Evolutionary conservation across 768 basidiomycete species (phyloP).

Genomic region (Pisolithus albus): DNA sequence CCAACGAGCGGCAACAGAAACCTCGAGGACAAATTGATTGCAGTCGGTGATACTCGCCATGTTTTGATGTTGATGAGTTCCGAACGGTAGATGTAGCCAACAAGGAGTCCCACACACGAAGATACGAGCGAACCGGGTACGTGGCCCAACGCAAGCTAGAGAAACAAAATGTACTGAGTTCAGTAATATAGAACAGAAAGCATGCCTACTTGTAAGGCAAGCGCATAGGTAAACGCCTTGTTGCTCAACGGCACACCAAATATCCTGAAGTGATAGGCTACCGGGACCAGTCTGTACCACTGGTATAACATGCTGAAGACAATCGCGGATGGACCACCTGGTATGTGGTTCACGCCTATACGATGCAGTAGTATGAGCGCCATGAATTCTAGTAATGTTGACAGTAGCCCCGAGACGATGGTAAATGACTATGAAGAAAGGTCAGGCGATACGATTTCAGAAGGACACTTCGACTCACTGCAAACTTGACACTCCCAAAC

Average conservation of each 20-base stretch:
- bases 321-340: constrained; percentile 69
- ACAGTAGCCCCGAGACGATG: constrained; percentile 58
- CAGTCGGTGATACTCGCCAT: constrained; percentile 63
- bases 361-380: constrained; percentile 59
- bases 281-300: constrained; percentile 70
- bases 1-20: constrained; percentile 66
- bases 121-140: constrained; percentile 60
- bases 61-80: constrained; percentile 73
- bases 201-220: constrained; percentile 61
- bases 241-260: constrained; percentile 70
- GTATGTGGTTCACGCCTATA: constrained; percentile 64
- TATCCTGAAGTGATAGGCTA: constrained; percentile 67
- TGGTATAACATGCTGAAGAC: constrained; percentile 82
- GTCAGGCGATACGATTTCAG: constrained; percentile 2
- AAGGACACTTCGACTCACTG: constrained; percentile 41
- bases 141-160: constrained; percentile 62
- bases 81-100: constrained; percentile 77
- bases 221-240: constrained; percentile 66
- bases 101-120: constrained; percentile 56
- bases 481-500: constrained; percentile 84
- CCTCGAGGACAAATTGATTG: constrained; percentile 49
- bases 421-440: constrained; percentile 57
- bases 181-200: not conserved
- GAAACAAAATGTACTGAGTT: constrained; percentile 3
- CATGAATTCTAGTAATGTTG: constrained; percentile 62